Base-by-base conservation (phyloP, 1,284 basidiomycete species). In the Hemileia vastatrix region DNA sequence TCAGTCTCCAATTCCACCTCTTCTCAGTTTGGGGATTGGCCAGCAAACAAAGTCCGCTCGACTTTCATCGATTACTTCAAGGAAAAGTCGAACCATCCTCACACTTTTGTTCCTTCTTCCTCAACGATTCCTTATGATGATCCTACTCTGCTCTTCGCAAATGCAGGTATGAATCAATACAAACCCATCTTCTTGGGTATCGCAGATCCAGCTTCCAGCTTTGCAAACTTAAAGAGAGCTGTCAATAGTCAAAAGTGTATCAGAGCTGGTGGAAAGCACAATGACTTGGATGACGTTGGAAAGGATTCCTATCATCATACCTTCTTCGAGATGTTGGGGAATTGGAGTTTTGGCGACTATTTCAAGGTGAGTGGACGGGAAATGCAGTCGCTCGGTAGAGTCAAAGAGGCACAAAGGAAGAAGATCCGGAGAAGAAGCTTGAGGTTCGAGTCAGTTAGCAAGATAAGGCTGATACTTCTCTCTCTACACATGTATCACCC, bases 321-420 rank as follows among this genome's bases (percentile, higher is more conserved):
- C 2, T 98, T 98, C 80, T 98, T 98, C 75, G 94, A 98, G 79
- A 98, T 98, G 94, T 79, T 98, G 67, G 94, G 94, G 49, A 98
- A 98, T 78, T 98, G 94, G 94, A 96, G 92, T 8, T 98, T 98
- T 71, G 94, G 94, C 4, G 90, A 98, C 77, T 98, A 98, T 79
- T 98, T 98, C 84, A 98, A 98, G 84, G 90, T 84, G 59, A 54
- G 73, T 57, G n/a, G 19, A 44, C 3, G 8, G 24, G 18, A 15
- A 27, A 23, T 21, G 13, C 18, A 21, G 57, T 24, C n/a, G n/a
- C n/a, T 47, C 45, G 18, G 18, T 47, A 47, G 27, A 40, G 36
- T 40, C 11, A 9, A 40, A 40, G 36, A 40, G 36, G 36, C 27
- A 27, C 27, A 27, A 40, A 40, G 36, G 36, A 40, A 40, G 36